Base-by-base conservation (phyloP, 768 basidiomycete species). In the Boletus vermiculosoides region DNA sequence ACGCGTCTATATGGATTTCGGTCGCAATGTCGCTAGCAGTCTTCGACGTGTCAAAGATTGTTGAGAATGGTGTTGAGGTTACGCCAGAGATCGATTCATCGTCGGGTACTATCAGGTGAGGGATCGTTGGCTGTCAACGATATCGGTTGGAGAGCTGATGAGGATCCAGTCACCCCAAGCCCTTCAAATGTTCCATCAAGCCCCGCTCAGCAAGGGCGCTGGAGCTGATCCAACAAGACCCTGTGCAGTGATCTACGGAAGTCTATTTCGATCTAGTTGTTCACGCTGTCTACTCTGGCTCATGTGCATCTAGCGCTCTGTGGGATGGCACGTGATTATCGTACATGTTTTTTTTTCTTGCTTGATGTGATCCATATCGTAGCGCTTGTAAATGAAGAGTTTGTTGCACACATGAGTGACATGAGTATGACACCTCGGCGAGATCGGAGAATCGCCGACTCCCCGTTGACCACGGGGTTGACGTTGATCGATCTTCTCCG, bases 71-170 rank as follows among this genome's bases (percentile, higher is more conserved):
- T 3, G 63, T 75, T 1, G 77, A 78, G 45, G 64, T 84, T 36
- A 79, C 79, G 47, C 85, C 85, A 9, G 73, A 83, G 22, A 72
- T 83, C 25, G 83, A 82, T 15, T 80, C 80, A 36, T 84, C 83
- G 12, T 78, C 80, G 12, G 85, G 85, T 20, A 84, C 85, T 0
- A 87, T 87, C 61, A 87, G 85, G 85, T 80, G 61, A 65, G 51
- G 16, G 28, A 8, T 9, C 23, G 15, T 48, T 31, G 13, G 5
- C 11, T 36, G 36, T 42, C 48, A 10, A 5, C 6, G 8, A 39
- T 40, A 33, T 40, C 13, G 22, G 31, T 33, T 2, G 5, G 28
- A 25, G 22, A 13, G 16, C 52, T 65, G 39, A 69, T 9, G 47
- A 8, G 33, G 5, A 2, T 36, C 11, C 51, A 76, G 85, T 64